Conservation (phyloP, 2,329 filamentous ascomycete genomes). For the Coleophoma cylindrospora region DNA sequence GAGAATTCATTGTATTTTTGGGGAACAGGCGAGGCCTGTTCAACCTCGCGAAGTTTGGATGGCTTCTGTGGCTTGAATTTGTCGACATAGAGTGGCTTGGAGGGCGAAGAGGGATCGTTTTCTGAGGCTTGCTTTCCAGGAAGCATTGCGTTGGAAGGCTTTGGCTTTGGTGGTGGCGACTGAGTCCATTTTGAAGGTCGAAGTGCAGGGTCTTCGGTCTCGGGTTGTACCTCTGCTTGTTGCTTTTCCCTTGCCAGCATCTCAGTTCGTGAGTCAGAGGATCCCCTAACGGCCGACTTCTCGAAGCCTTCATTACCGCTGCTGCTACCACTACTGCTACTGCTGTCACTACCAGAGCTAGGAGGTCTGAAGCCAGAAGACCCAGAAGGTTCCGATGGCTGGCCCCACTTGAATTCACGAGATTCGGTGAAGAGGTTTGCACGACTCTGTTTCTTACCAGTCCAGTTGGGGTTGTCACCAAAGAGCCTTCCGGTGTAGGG, state of each 20-base stretch:
- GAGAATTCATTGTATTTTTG: not conserved
- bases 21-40: not conserved
- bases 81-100: not conserved
- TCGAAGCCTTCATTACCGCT: not conserved
- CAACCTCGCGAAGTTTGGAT: conserved; percentile 1
- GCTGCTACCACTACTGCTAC: not conserved
- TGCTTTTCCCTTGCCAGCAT: not conserved
- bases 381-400: no score
- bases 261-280: no score
- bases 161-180: conserved; percentile 1
- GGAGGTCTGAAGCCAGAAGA: not conserved
- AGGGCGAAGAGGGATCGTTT: not conserved
- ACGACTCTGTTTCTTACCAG: no score
- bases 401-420: no score
- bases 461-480: no score
- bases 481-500: not conserved
- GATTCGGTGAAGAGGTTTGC: no score
- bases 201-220: not conserved
- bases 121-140: not conserved
- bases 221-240: not conserved
- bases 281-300: no score
- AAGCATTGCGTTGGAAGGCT: conserved; percentile 1
- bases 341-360: not conserved
- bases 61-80: conserved; percentile 3
- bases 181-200: conserved; percentile 1